phyloP scores from a whole-genome alignment of 2,329 filamentous ascomycete genomes.

The Cryphonectria naterciae region DNA sequence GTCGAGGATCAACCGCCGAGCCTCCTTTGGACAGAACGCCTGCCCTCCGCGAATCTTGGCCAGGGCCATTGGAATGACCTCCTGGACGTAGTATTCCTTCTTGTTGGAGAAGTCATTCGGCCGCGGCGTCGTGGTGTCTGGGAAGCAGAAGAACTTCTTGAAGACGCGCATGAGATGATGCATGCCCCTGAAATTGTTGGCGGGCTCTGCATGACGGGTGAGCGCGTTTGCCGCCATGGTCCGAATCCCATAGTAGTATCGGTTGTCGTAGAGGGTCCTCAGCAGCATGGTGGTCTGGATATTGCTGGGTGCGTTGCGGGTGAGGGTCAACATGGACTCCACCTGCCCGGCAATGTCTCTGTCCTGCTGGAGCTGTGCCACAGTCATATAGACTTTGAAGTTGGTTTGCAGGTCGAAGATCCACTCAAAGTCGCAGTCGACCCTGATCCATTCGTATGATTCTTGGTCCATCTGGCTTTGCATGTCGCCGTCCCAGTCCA shows the following conservation, averaged over 20 bases:
- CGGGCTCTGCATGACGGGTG: conserved; percentile 71
- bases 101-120: conserved; percentile 93
- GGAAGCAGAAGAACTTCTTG: conserved; percentile 84
- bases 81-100: conserved; percentile 81
- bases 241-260: conserved; percentile 93
- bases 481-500: conserved; percentile 87
- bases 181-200: conserved; percentile 77
- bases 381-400: conserved; percentile 96
- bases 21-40: conserved; percentile 77
- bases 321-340: conserved; percentile 76
- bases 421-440: conserved; percentile 99
- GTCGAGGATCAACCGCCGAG: conserved; percentile 84
- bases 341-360: conserved; percentile 90
- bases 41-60: conserved; percentile 74
- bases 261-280: conserved; percentile 84
- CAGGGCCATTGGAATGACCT: conserved; percentile 80
- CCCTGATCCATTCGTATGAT: conserved; percentile 97
- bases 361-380: conserved; percentile 96
- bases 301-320: conserved; percentile 68
- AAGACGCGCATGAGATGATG: conserved; percentile 86
- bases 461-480: conserved; percentile 93
- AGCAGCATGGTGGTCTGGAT: conserved; percentile 88
- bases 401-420: conserved; percentile 80
- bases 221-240: conserved; percentile 81
- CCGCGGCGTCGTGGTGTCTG: conserved; percentile 75